phyloP scores from a whole-genome alignment of 495 filamentous ascomycete species.

The Talaromyces liani region DNA sequence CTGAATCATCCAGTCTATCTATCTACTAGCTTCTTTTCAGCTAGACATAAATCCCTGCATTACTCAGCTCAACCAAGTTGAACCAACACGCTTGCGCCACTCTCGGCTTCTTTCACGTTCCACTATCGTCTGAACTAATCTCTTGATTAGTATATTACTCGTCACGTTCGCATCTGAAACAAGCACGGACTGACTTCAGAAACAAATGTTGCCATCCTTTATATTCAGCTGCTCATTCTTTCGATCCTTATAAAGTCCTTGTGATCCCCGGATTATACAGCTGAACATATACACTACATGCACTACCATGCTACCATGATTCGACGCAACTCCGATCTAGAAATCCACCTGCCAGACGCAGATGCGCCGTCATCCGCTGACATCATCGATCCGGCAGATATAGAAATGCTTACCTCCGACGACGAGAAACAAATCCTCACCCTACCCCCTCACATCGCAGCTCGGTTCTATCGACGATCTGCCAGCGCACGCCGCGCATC shows the following conservation, averaged over 20 bases:
- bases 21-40: background rate
- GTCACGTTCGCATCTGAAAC: conserved; percentile 7
- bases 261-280: background rate
- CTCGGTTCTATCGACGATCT: conserved; percentile 71
- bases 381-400: conserved; percentile 21
- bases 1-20: background rate
- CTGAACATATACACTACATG: background rate
- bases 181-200: conserved; percentile 1
- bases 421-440: conserved; percentile 39
- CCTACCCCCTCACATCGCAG: conserved; percentile 76
- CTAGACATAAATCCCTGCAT: background rate
- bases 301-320: conserved; percentile 23
- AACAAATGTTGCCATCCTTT: background rate
- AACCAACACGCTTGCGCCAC: background rate
- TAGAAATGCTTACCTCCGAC: conserved; percentile 43
- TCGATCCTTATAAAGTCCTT: background rate
- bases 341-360: conserved; percentile 37
- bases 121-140: conserved; percentile 1
- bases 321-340: conserved; percentile 42
- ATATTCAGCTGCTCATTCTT: background rate
- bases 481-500: conserved; percentile 71
- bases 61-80: background rate
- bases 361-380: conserved; percentile 25
- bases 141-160: background rate
- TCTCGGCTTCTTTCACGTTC: conserved; percentile 7